Percentiles rank a stretch among this genome's conserved stretches.
Conservation (phyloP, 2,329 filamentous ascomycete genomes). For the Colletotrichum eleusines region DNA sequence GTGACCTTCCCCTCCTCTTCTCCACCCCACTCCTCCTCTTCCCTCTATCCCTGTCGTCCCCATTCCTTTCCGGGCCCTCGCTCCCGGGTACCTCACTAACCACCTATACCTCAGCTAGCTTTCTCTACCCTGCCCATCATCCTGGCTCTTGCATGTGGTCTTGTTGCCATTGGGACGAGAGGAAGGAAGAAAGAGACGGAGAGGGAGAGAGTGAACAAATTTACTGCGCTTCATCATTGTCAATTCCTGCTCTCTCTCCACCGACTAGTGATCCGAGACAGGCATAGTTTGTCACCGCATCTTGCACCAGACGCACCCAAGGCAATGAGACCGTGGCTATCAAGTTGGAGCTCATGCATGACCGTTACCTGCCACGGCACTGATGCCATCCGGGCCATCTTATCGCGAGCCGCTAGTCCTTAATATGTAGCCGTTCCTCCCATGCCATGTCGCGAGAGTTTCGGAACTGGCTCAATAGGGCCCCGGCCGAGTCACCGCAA, state of each 20-base stretch:
- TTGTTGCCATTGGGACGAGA: constrained; percentile 15
- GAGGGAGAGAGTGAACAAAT: not conserved
- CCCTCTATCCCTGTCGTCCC: constrained; percentile 15
- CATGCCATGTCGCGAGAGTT: constrained; percentile 28
- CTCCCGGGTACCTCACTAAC: constrained; percentile 35
- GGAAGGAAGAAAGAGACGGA: not conserved
- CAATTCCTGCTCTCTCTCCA: not conserved
- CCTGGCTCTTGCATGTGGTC: constrained; percentile 30
- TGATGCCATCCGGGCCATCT: constrained; percentile 37
- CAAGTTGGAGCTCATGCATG: constrained; percentile 34
- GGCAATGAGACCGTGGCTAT: constrained; percentile 13
- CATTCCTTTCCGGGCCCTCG: constrained; percentile 29
- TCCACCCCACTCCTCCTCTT: not conserved
- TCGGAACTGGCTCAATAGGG: constrained; percentile 29
- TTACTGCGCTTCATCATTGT: constrained; percentile 22
- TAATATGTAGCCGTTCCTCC: constrained; percentile 8
- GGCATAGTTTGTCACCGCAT: constrained; percentile 26
- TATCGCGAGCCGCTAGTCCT: constrained; percentile 32
- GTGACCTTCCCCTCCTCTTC: constrained; percentile 15
- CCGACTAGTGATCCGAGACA: constrained; percentile 10
- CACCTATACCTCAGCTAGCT: constrained; percentile 14
- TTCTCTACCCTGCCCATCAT: constrained; percentile 25
- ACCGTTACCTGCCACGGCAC: constrained; percentile 28
- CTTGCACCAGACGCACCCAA: constrained; percentile 18
- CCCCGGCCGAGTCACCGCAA: constrained; percentile 35